A percentile compares a stretch with the other conserved stretches of the same genome.
Conservation (phyloP, 352 stramenopile genomes). For the Globisporangium nagaii region DNA sequence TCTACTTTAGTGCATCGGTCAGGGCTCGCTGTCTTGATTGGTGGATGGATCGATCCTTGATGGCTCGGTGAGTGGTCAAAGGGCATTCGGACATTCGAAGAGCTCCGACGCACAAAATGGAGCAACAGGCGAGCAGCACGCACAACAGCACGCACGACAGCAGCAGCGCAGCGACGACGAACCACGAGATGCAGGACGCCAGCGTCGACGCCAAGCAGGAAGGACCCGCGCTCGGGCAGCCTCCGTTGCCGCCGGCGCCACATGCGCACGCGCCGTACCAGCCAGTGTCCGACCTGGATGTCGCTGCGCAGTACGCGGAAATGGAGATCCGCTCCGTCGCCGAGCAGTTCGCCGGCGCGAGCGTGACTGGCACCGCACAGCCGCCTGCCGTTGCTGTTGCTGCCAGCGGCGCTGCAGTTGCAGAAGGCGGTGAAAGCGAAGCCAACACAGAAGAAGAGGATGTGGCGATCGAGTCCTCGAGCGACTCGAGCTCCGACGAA, state of each 20-base stretch:
- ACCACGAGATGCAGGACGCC: conserved; percentile 7
- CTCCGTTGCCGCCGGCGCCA: neutral
- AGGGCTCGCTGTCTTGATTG: conserved; percentile 23
- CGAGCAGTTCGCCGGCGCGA: conserved; percentile 30
- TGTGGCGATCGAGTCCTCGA: neutral
- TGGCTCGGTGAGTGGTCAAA: conserved; percentile 4
- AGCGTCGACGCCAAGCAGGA: neutral
- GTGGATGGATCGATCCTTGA: conserved; percentile 10
- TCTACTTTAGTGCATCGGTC: no score
- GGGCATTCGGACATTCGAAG: conserved; percentile 2
- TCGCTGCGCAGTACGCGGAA: conserved; percentile 51
- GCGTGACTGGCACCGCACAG: conserved; percentile 9
- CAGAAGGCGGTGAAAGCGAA: conserved; percentile 11
- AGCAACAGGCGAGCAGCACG: no score
- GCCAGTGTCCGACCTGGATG: conserved; percentile 35
- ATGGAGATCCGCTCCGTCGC: conserved; percentile 42
- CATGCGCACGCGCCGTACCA: neutral
- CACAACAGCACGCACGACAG: no score
- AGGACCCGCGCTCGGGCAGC: no score
- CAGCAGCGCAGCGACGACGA: neutral
- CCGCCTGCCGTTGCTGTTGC: conserved; percentile 2
- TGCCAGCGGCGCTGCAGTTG: neutral
- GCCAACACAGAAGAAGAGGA: conserved; percentile 14
- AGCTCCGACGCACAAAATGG: neutral
- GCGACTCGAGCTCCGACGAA: conserved; percentile 19